Conservation (phyloP, 1,284 basidiomycete species). For the Puccinia polysora region DNA sequence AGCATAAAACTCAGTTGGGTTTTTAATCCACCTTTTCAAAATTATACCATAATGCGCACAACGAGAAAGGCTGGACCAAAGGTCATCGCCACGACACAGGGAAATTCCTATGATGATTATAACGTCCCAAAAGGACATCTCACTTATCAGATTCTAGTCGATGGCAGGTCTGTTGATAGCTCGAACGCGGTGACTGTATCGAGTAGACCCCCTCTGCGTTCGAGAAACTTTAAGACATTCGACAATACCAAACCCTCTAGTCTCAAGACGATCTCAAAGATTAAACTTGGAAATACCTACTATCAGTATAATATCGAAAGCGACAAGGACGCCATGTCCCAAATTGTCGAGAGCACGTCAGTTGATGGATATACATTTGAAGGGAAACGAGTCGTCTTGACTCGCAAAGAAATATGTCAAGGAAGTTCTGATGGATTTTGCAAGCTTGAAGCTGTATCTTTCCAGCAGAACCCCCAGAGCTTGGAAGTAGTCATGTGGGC, state of each 20-base stretch:
- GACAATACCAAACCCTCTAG: slow-evolving; percentile 21
- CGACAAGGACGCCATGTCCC: slow-evolving; percentile 8
- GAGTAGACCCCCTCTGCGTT: neutral
- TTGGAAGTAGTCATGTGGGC: slow-evolving; percentile 33
- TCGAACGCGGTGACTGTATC: neutral
- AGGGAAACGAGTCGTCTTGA: slow-evolving; percentile 10
- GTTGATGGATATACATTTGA: slow-evolving; percentile 22
- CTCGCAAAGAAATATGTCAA: slow-evolving; percentile 11
- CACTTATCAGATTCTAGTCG: slow-evolving; percentile 4
- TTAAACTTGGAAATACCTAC: slow-evolving; percentile 3
- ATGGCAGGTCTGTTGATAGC: neutral
- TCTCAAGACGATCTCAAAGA: slow-evolving; percentile 8
- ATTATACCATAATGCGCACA: neutral
- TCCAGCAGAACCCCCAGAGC: slow-evolving; percentile 10
- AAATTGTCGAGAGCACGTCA: slow-evolving; percentile 16
- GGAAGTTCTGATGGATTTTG: slow-evolving; percentile 12
- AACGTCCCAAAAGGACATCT: neutral
- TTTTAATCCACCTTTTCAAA: neutral
- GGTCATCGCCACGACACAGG: neutral
- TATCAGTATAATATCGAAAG: slow-evolving; percentile 8
- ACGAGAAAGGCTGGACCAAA: neutral
- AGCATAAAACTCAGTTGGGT: slow-evolving; percentile 24
- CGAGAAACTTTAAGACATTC: neutral
- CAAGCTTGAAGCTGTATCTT: slow-evolving; percentile 20
- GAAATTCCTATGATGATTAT: slow-evolving; percentile 12